Conservation (phyloP, 2,329 filamentous ascomycete species). For the Paramyrothecium sp. region DNA sequence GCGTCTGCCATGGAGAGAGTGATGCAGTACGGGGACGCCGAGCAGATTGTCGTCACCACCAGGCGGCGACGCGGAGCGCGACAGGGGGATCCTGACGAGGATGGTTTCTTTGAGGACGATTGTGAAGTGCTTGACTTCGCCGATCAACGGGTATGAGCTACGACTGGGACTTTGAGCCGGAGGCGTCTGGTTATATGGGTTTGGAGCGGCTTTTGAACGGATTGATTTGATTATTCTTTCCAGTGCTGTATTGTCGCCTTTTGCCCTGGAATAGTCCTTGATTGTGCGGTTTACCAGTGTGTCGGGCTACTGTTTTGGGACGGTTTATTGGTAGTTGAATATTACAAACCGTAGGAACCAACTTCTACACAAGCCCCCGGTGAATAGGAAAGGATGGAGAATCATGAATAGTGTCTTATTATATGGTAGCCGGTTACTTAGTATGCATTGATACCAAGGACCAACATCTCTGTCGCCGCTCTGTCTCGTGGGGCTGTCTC, state of each 20-base stretch:
- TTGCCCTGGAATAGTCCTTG: slow-evolving; percentile 9
- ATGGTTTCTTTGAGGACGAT: slow-evolving; percentile 89
- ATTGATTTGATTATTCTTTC: slow-evolving; percentile 5
- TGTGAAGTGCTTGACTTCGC: slow-evolving; percentile 91
- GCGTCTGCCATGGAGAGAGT: slow-evolving; percentile 64
- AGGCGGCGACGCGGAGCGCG: slow-evolving; percentile 61
- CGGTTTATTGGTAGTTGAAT: neutral
- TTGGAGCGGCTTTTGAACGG: slow-evolving; percentile 12
- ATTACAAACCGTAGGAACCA: neutral
- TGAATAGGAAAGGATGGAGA: neutral
- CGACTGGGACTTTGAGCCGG: neutral
- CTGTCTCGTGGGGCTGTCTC: too few species aligned
- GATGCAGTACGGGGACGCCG: slow-evolving; percentile 60
- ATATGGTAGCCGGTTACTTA: neutral
- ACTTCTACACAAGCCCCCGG: too few species aligned
- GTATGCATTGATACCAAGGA: neutral
- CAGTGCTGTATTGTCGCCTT: neutral
- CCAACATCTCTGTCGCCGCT: neutral
- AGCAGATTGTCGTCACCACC: slow-evolving; percentile 82
- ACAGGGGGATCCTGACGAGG: slow-evolving; percentile 54
- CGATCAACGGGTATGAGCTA: slow-evolving; percentile 58
- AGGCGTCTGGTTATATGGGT: slow-evolving; percentile 5
- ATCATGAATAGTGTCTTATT: slow-evolving; percentile 7
- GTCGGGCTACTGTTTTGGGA: neutral
- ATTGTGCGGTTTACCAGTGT: slow-evolving; percentile 13